phyloP scores from a whole-genome alignment of 1,284 basidiomycete genomes.

The Phylloporus gajari region DNA sequence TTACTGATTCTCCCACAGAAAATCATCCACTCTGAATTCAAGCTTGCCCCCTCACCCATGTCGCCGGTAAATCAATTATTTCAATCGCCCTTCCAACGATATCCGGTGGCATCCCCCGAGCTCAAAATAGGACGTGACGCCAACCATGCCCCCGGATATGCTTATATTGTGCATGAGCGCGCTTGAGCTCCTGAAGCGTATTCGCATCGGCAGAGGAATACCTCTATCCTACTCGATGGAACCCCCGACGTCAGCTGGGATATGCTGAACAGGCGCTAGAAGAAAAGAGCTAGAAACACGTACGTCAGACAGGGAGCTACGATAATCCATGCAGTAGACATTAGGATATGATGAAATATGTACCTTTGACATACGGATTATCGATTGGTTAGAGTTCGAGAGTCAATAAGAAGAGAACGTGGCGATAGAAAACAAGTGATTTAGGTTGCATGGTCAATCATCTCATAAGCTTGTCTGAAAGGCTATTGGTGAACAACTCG shows the following conservation, averaged over 20 bases:
- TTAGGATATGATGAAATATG: no score
- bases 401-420: no score
- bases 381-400: no score
- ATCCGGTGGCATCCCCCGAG: constrained; percentile 69
- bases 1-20: constrained; percentile 45
- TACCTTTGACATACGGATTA: no score
- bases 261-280: constrained; percentile 58
- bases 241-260: constrained; percentile 63
- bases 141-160: constrained; percentile 57
- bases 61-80: constrained; percentile 55
- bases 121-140: constrained; percentile 52
- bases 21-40: constrained; percentile 69
- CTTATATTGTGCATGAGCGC: constrained; percentile 69
- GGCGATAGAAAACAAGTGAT: no score
- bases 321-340: no score
- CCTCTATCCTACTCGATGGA: constrained; percentile 57
- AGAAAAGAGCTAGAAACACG: constrained; percentile 42
- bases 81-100: constrained; percentile 57
- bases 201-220: constrained; percentile 56
- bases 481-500: no score
- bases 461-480: no score
- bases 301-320: no score
- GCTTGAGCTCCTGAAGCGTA: constrained; percentile 65
- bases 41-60: constrained; percentile 67
- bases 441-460: no score